A percentile compares a stretch with the other conserved stretches of the same genome.
phyloP scores from a whole-genome alignment of 768 basidiomycete genomes.

The Cubamyces lactineus region DNA sequence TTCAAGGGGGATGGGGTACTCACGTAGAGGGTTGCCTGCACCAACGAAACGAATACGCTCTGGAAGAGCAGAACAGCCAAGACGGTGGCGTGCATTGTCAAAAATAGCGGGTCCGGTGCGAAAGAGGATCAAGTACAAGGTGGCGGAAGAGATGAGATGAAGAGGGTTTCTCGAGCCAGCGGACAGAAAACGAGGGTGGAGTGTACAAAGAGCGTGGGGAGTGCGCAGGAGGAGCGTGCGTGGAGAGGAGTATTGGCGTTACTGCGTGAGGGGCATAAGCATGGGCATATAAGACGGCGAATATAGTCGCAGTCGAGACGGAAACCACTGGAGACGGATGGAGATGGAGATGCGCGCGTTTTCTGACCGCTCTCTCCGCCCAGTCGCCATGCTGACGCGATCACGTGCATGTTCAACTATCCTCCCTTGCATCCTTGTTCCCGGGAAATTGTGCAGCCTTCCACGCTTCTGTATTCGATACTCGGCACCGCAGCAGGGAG shows the following conservation, averaged over 20 bases:
- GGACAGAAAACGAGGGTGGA: slow-evolving; percentile 1
- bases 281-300: slow-evolving; percentile 1
- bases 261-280: slow-evolving; percentile 13
- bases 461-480: too few relatives aligned
- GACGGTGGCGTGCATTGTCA: slow-evolving; percentile 7
- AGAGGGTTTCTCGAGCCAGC: slow-evolving; percentile 7
- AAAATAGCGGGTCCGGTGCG: too few relatives aligned
- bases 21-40: slow-evolving; percentile 47
- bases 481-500: too few relatives aligned
- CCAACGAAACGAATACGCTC: slow-evolving; percentile 22
- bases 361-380: background rate
- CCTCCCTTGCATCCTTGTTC: too few relatives aligned
- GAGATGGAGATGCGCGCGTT: background rate
- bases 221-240: slow-evolving; percentile 1
- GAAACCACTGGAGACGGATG: background rate
- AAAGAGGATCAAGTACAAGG: background rate
- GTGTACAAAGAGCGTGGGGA: slow-evolving; percentile 7
- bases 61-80: slow-evolving; percentile 20
- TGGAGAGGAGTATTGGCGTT: slow-evolving; percentile 2
- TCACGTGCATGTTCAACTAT: slow-evolving; percentile 3
- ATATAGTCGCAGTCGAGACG: background rate
- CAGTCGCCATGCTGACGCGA: slow-evolving; percentile 8
- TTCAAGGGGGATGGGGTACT: slow-evolving; percentile 23
- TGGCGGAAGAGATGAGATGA: background rate
- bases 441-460: too few relatives aligned